Evolutionary conservation across 2,329 filamentous ascomycete genomes (phyloP).

Genomic region (Arthrobotrys megalospora): DNA sequence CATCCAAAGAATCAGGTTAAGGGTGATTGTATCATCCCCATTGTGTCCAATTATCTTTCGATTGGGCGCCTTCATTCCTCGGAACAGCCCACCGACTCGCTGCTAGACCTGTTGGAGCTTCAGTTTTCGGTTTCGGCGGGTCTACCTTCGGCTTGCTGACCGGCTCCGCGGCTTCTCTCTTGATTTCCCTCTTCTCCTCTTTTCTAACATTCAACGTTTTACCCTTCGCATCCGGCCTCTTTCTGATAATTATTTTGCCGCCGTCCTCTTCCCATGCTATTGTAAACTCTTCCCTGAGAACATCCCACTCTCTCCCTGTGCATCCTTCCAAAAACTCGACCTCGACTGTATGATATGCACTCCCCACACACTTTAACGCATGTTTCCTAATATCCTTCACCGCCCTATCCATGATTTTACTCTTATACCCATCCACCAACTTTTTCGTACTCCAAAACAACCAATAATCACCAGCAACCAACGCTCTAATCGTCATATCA

Average conservation of each 20-base stretch:
- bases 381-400: constrained; percentile 81
- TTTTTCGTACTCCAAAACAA: constrained; percentile 80
- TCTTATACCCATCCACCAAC: constrained; percentile 84
- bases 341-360: constrained; percentile 83
- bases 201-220: constrained; percentile 36
- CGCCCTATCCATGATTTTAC: constrained; percentile 84
- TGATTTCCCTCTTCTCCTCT: constrained; percentile 35
- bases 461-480: constrained; percentile 87
- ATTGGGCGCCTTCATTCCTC: constrained; percentile 33
- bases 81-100: constrained; percentile 50
- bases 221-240: constrained; percentile 71
- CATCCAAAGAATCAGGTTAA: not conserved
- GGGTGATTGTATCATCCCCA: constrained; percentile 24
- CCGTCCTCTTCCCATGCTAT: constrained; percentile 89
- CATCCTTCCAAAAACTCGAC: constrained; percentile 78
- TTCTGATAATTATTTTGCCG: constrained; percentile 79
- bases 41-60: constrained; percentile 36
- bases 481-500: constrained; percentile 77
- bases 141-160: constrained; percentile 1
- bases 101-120: constrained; percentile 12
- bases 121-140: constrained; percentile 16
- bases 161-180: constrained; percentile 17
- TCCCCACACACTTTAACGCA: constrained; percentile 87
- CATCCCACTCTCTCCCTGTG: constrained; percentile 79
- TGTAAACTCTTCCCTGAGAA: constrained; percentile 77